Conservation (phyloP, 2,329 filamentous ascomycete genomes). For the Calonectria ilicicola region DNA sequence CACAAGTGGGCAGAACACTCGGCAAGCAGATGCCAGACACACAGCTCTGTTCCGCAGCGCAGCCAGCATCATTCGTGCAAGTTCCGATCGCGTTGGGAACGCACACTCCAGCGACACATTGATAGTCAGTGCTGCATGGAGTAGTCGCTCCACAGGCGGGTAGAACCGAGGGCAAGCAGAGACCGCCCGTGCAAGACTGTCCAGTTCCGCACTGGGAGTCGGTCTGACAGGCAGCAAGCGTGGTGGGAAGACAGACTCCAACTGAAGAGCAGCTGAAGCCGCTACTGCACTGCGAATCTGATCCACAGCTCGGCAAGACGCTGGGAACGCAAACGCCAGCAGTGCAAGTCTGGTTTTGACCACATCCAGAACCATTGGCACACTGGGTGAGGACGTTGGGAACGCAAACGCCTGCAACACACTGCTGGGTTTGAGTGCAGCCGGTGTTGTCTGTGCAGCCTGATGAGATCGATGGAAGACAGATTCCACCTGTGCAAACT, state of each 20-base stretch:
- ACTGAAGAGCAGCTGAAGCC: constrained; percentile 6
- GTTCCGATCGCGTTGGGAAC: neutral
- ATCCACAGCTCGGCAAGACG: neutral
- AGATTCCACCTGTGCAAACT: constrained; percentile 3
- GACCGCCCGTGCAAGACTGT: neutral
- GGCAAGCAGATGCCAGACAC: neutral
- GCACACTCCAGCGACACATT: constrained; percentile 7
- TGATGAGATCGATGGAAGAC: neutral
- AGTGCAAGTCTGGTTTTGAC: neutral
- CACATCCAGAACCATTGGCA: neutral
- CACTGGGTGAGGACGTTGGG: constrained; percentile 1
- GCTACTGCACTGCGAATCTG: neutral
- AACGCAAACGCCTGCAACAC: constrained; percentile 5
- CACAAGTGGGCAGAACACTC: neutral
- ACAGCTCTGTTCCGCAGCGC: neutral
- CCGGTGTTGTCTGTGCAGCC: neutral
- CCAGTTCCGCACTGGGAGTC: neutral
- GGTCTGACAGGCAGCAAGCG: neutral
- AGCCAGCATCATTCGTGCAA: neutral
- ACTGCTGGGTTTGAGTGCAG: neutral
- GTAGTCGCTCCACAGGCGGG: neutral
- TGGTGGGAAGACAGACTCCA: neutral
- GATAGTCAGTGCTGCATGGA: neutral
- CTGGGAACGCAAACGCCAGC: constrained; percentile 11
- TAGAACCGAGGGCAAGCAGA: neutral